Evolutionary conservation across 345 rosid genomes (phyloP).

Genomic region (Dipteronia dyeriana): DNA sequence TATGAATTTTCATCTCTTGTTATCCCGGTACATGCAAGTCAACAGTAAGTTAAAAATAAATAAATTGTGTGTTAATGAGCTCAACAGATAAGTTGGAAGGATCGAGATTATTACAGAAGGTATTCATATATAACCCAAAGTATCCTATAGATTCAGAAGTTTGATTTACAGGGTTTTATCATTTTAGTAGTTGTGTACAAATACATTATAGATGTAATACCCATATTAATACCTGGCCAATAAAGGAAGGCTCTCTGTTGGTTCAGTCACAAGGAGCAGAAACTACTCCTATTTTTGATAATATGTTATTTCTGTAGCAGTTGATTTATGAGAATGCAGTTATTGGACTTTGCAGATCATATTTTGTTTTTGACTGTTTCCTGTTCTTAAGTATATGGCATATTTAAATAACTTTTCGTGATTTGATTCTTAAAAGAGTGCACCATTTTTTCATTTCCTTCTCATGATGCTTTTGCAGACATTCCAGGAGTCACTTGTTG

Average conservation of each 20-base stretch:
- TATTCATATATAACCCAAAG: not conserved
- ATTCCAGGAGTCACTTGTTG: conserved; percentile 80
- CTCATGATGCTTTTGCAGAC: conserved; percentile 55
- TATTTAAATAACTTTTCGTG: not conserved
- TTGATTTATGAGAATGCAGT: not conserved
- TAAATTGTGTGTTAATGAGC: not conserved
- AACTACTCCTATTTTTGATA: not conserved
- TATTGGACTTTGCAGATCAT: not conserved
- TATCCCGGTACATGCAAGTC: not conserved
- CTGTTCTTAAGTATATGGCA: not conserved
- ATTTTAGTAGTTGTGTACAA: too few species aligned
- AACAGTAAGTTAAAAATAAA: not conserved
- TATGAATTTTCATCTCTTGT: not conserved
- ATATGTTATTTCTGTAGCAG: not conserved
- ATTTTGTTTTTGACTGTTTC: not conserved
- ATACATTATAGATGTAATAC: too few species aligned
- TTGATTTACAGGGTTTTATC: conserved; percentile 1
- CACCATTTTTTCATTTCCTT: not conserved
- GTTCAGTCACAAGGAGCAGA: not conserved
- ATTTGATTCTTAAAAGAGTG: not conserved
- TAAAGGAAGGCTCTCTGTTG: not conserved
- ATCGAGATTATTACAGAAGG: not conserved
- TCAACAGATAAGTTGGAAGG: not conserved
- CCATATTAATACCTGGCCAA: not conserved
- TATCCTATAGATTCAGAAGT: not conserved